Evolutionary conservation across 306 rosid genomes (phyloP), one percentile per base, ranked within the genome.

Genomic region (Coriaria nepalensis): DNA sequence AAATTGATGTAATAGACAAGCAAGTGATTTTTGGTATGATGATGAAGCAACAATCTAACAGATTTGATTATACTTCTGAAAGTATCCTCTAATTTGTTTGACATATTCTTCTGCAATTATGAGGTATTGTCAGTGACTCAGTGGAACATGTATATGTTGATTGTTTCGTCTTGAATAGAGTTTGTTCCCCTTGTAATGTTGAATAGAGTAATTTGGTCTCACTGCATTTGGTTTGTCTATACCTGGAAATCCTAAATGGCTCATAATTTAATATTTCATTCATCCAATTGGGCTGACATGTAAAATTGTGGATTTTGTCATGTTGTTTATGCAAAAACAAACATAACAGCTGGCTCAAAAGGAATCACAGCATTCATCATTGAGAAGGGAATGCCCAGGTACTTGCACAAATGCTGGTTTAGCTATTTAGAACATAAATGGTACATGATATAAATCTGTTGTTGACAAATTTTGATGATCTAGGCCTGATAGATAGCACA

Each of bases 341-440:
- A 84, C 67, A 44, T 66, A 61, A 70, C 67, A 36, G 93, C 82
- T 14, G 87, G 93, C 46, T 84, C 97, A 62, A 88, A 84, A 72
- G 97, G 97, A 70, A 84, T 88, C 43, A 83, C 95, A 9, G 90
- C 97, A 55, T 88, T 88, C 70, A 88, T 88, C 62, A 81, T 88
- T 6, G 95, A 88, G 73, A 88, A 84, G 65, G 97, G 93, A 74
- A 83, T 79, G 81, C 83, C 93, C 13, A 95, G 97, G 95, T 83
- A 74, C 43, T 60, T 58, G 41, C 52, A 47, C 65, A 53, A 64
- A 63, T n/a, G 64, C 59, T 74, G 46, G 40, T 56, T 40, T 51
- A 56, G 50, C 50, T 58, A 37, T 59, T 51, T 9, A 50, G 57
- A 58, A 33, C 45, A 52, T 62, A 49, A 62, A 61, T 40, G 10